phyloP scores from a whole-genome alignment of 257 asterid species.

The Paraleonurus japonicus region DNA sequence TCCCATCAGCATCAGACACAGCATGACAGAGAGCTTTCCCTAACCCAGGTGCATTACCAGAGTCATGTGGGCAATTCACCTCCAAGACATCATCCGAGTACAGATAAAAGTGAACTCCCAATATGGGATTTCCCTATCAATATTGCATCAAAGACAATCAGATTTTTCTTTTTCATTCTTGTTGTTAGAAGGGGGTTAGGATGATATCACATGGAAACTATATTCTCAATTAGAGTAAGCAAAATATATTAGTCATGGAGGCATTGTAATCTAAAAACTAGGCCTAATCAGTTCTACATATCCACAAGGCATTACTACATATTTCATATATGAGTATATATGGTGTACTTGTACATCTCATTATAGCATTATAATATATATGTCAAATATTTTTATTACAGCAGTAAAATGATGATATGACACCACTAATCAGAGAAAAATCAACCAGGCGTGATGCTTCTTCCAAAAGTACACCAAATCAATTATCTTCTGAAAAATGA shows the following conservation, averaged over 20 bases:
- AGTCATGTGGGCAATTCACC: conserved; percentile 74
- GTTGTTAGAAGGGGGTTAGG: neutral
- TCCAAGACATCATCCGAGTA: conserved; percentile 80
- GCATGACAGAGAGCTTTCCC: conserved; percentile 89
- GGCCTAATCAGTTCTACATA: neutral
- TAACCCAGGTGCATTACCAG: conserved; percentile 73
- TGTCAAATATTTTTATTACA: too few relatives aligned
- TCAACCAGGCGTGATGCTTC: neutral
- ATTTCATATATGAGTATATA: neutral
- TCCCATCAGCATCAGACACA: conserved; percentile 88
- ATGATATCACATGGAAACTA: neutral
- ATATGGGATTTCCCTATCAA: conserved; percentile 87
- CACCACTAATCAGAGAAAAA: neutral
- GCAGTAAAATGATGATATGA: neutral
- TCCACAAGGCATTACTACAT: neutral
- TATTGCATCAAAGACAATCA: conserved; percentile 24
- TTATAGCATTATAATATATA: neutral
- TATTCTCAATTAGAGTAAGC: conserved; percentile 19
- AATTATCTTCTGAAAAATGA: neutral
- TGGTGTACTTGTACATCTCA: neutral
- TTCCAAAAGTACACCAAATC: neutral
- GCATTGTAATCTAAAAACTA: neutral
- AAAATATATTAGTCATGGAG: conserved; percentile 10
- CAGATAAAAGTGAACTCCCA: conserved; percentile 90
- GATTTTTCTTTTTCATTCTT: neutral